A percentile compares a stretch with the other conserved stretches of the same genome.
These are phyloP conservation scores for Breynia disticha DNA, from an alignment of 441 rosid genomes.

Conservation along the genomic window DNA sequence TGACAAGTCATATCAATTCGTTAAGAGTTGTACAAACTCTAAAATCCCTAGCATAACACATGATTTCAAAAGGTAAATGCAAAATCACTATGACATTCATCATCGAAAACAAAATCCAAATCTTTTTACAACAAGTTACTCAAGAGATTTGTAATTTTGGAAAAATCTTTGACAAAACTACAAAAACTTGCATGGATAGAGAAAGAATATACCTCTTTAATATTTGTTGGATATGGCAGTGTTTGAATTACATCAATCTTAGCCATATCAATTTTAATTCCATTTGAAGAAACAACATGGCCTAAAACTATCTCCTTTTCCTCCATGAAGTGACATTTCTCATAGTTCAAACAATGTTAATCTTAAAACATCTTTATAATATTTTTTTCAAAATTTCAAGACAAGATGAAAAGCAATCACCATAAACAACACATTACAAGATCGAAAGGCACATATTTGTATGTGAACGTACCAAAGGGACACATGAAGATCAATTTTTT, in stretches of 20 bases:
- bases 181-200: neutral
- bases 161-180: neutral
- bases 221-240: neutral
- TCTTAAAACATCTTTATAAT: neutral
- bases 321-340: constrained; percentile 4
- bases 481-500: too few species aligned
- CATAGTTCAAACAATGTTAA: neutral
- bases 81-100: neutral
- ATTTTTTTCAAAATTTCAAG: neutral
- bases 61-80: too few species aligned
- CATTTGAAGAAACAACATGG: neutral
- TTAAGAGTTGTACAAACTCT: too few species aligned
- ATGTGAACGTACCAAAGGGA: too few species aligned
- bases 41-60: too few species aligned
- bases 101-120: neutral
- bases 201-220: neutral
- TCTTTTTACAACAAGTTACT: neutral
- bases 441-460: too few species aligned
- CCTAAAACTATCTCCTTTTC: neutral
- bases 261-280: neutral
- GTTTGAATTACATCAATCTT: neutral
- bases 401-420: too few species aligned
- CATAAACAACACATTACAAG: too few species aligned
- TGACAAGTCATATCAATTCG: too few species aligned
- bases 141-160: neutral